A percentile compares a stretch with the other conserved stretches of the same genome.
Evolutionary conservation across 345 rosid genomes (phyloP).

Genomic region (Eucalyptus urophylla): DNA sequence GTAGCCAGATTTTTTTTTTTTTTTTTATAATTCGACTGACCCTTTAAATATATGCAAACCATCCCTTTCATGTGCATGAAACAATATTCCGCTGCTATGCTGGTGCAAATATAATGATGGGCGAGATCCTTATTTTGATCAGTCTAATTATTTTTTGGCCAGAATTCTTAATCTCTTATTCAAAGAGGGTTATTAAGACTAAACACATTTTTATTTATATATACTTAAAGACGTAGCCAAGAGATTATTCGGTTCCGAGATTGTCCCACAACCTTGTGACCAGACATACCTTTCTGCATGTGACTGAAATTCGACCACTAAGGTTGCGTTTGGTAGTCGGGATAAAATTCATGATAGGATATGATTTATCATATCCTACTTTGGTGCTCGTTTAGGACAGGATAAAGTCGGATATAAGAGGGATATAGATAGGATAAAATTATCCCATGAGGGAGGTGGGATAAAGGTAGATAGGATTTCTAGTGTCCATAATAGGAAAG

Average conservation of each 20-base stretch:
- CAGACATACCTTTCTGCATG: background rate
- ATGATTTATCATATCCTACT: too few species aligned
- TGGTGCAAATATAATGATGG: background rate
- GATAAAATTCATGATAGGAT: too few species aligned
- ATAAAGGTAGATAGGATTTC: too few species aligned
- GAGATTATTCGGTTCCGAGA: background rate
- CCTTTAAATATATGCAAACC: background rate
- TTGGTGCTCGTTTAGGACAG: too few species aligned
- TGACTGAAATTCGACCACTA: background rate
- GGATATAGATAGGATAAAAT: too few species aligned
- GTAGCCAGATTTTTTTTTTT: background rate
- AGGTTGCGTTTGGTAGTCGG: too few species aligned
- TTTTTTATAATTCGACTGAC: background rate
- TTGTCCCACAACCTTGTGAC: fast-evolving
- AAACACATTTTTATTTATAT: background rate
- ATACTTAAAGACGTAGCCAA: background rate
- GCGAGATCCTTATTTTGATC: background rate
- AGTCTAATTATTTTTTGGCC: background rate
- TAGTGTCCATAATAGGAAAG: too few species aligned
- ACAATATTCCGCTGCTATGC: background rate
- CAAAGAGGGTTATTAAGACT: background rate
- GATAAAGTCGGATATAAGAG: too few species aligned
- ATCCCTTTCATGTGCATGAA: background rate
- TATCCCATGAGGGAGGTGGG: too few species aligned
- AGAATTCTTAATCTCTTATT: background rate